Conservation (phyloP, 1,284 basidiomycete species). For the Apiotrichum brassicae region DNA sequence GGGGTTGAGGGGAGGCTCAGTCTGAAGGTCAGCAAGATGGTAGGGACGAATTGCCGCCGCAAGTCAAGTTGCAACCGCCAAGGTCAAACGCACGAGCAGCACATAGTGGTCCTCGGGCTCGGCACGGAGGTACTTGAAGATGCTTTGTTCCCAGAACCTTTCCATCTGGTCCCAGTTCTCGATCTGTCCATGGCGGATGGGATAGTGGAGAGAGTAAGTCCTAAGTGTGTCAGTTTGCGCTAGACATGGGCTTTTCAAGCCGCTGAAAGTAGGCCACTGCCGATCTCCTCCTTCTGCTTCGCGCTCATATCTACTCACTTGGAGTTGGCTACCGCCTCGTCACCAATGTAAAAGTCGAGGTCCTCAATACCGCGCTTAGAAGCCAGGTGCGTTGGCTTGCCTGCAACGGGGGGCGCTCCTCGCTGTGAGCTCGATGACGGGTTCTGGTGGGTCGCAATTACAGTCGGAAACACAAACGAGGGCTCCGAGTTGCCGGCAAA, state of each 20-base stretch:
- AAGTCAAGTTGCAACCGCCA: too few species aligned
- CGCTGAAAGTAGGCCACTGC: too few species aligned
- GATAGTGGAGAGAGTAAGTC: conserved; percentile 88
- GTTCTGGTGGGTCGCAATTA: conserved; percentile 70
- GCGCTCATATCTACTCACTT: conserved; percentile 57
- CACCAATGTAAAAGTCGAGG: conserved; percentile 98
- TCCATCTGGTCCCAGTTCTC: conserved; percentile 99
- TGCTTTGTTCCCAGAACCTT: conserved; percentile 98
- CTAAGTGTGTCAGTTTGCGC: too few species aligned
- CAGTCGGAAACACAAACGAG: conserved; percentile 95
- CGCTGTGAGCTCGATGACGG: conserved; percentile 52
- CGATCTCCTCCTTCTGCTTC: too few species aligned
- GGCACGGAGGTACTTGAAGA: conserved; percentile 98
- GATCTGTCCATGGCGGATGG: conserved; percentile 95
- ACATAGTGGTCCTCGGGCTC: conserved; percentile 99
- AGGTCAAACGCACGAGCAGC: conserved; percentile 65
- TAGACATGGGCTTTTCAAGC: too few species aligned
- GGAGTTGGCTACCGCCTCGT: conserved; percentile 91
- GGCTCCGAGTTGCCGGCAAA: conserved; percentile 99
- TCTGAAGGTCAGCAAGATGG: conserved; percentile 52
- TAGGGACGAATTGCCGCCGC: background rate
- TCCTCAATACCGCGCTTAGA: conserved; percentile 98
- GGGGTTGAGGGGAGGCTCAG: conserved; percentile 94
- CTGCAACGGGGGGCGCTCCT: conserved; percentile 49
- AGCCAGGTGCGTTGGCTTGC: conserved; percentile 86